These are phyloP conservation scores for Eruca vesicaria DNA, from an alignment of 441 rosid species.

Conservation along the genomic window DNA sequence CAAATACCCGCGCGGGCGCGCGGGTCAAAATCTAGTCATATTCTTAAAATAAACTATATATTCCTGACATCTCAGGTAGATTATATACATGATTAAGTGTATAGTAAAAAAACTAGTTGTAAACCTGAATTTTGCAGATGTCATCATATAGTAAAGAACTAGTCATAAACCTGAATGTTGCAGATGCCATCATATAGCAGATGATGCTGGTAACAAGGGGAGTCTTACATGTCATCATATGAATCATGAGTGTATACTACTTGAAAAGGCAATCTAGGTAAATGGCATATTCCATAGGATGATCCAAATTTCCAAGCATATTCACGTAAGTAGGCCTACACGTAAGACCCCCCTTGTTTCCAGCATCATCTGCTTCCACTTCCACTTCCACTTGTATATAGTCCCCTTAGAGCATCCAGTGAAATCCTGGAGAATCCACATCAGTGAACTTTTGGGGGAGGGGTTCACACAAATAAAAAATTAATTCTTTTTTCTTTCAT, in stretches of 20 bases:
- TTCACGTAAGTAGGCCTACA: too few relatives aligned
- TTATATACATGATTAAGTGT: background rate
- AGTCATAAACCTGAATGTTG: background rate
- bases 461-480: too few relatives aligned
- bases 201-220: too few relatives aligned
- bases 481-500: too few relatives aligned
- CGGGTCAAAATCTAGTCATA: too few relatives aligned
- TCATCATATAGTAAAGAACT: background rate
- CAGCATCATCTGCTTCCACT: conserved; percentile 37
- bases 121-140: conserved; percentile 1
- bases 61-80: background rate
- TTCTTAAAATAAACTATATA: background rate
- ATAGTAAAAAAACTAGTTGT: background rate
- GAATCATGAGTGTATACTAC: conserved; percentile 10
- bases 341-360: conserved; percentile 28
- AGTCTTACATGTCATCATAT: conserved; percentile 21
- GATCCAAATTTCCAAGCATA: conserved; percentile 32
- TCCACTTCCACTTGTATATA: background rate
- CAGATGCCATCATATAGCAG: conserved; percentile 19
- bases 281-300: conserved; percentile 30
- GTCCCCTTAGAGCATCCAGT: too few relatives aligned
- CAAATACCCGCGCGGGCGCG: too few relatives aligned
- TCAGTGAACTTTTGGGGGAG: too few relatives aligned
- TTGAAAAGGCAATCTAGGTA: conserved; percentile 16
- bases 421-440: too few relatives aligned